These are phyloP conservation scores for Coemansia umbellata DNA, from an alignment of 192 early-diverging fungal genomes.

Conservation along the genomic window DNA sequence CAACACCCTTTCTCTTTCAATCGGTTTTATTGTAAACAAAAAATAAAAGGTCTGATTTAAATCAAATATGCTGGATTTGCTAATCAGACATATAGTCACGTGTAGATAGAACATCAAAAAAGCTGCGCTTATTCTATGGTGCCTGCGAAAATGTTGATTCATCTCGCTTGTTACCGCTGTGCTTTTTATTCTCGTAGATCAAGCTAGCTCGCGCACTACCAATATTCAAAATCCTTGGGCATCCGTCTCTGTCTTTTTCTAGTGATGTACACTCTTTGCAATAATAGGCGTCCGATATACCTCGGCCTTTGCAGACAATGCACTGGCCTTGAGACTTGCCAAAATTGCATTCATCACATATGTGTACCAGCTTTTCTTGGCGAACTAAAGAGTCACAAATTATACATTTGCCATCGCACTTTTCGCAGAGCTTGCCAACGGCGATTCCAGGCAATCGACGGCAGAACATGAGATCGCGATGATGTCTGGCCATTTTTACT, in stretches of 20 bases:
- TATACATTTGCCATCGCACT: conserved; percentile 86
- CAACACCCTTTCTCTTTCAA: not conserved
- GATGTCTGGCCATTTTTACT: conserved; percentile 77
- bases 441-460: conserved; percentile 89
- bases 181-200: conserved; percentile 93
- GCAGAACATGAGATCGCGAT: conserved; percentile 93
- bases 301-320: conserved; percentile 83
- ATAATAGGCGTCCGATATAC: conserved; percentile 92
- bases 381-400: conserved; percentile 96
- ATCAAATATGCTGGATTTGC: no score
- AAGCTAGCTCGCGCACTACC: conserved; percentile 87
- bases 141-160: no score
- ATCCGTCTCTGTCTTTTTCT: conserved; percentile 96
- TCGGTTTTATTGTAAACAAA: conserved; percentile 17
- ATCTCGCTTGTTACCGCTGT: conserved; percentile 48
- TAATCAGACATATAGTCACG: no score
- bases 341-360: conserved; percentile 97
- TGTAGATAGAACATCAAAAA: no score
- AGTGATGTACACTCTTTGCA: conserved; percentile 86
- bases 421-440: conserved; percentile 46
- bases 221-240: conserved; percentile 97
- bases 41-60: not conserved
- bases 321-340: conserved; percentile 87
- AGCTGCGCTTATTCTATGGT: no score
- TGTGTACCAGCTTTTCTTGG: conserved; percentile 82